phyloP scores from a whole-genome alignment of 2,329 filamentous ascomycete genomes.

The Penicillium expansum region DNA sequence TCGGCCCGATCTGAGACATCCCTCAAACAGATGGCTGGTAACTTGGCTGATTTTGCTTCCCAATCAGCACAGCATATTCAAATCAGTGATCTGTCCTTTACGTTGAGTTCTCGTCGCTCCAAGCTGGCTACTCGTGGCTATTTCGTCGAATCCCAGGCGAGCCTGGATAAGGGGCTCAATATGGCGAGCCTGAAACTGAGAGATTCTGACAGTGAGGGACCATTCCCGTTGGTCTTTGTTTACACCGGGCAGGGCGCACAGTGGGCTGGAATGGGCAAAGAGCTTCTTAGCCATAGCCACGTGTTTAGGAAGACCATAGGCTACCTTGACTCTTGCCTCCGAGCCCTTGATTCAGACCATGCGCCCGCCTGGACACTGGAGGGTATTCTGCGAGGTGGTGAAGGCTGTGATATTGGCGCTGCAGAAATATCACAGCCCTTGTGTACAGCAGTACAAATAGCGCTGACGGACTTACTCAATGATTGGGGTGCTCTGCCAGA shows the following conservation, averaged over 20 bases:
- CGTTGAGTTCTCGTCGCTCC: not conserved
- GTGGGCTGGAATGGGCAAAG: conserved; percentile 8
- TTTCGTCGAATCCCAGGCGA: not conserved
- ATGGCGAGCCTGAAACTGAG: not conserved
- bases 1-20: not conserved
- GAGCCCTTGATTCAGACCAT: not conserved
- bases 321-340: not conserved
- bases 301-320: not conserved
- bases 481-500: not conserved
- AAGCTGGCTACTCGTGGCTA: not conserved
- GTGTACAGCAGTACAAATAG: conserved; percentile 10
- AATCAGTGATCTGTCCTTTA: not conserved
- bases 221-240: conserved; percentile 4
- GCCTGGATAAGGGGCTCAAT: not conserved
- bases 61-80: not conserved
- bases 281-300: not conserved
- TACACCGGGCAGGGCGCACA: conserved; percentile 33
- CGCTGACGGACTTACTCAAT: conserved; percentile 1
- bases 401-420: not conserved
- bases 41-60: not conserved
- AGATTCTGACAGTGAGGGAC: not conserved
- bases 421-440: conserved; percentile 5
- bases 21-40: not conserved
- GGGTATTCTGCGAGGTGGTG: not conserved
- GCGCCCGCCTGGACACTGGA: not conserved